phyloP scores from a whole-genome alignment of 2,329 filamentous ascomycete species.

The Colletotrichum magnum region DNA sequence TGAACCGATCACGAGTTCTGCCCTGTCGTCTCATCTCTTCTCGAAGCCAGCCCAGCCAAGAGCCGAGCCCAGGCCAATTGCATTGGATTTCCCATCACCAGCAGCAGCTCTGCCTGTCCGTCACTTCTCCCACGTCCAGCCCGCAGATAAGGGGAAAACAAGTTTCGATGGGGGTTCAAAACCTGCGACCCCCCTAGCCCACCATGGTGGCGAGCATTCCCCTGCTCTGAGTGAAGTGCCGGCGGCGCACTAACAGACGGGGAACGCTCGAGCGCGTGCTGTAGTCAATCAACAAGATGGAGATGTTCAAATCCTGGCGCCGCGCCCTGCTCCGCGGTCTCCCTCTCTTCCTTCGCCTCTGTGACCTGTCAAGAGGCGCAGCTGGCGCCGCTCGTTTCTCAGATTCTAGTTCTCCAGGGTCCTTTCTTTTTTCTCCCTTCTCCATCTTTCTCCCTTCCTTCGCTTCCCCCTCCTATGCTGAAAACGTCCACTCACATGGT shows the following conservation, averaged over 20 bases:
- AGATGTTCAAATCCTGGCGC: conserved; percentile 5
- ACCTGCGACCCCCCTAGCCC: conserved; percentile 3
- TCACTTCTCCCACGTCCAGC: neutral
- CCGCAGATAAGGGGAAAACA: conserved; percentile 13
- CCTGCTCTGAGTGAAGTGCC: conserved; percentile 16
- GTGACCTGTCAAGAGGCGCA: neutral
- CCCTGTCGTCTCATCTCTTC: conserved; percentile 24
- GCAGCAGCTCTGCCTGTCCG: neutral
- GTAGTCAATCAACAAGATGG: conserved; percentile 13
- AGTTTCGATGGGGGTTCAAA: conserved; percentile 29
- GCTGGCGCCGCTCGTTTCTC: neutral
- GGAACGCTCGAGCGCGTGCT: conserved; percentile 30
- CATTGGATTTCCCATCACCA: conserved; percentile 1
- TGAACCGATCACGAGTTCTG: neutral
- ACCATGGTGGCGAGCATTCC: conserved; percentile 27
- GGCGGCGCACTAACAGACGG: conserved; percentile 3
- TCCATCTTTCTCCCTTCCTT: neutral
- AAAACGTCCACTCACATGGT: conserved; percentile 19
- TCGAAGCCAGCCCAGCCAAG: too few relatives aligned
- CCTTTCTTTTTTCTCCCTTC: neutral
- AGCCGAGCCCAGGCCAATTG: neutral
- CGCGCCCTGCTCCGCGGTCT: neutral
- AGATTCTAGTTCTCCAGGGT: neutral
- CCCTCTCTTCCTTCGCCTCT: neutral
- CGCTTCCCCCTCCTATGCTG: neutral